Evolutionary conservation across 2,329 filamentous ascomycete species (phyloP), one percentile per base, ranked within the genome.

Genomic region (Colletotrichum abscissum): DNA sequence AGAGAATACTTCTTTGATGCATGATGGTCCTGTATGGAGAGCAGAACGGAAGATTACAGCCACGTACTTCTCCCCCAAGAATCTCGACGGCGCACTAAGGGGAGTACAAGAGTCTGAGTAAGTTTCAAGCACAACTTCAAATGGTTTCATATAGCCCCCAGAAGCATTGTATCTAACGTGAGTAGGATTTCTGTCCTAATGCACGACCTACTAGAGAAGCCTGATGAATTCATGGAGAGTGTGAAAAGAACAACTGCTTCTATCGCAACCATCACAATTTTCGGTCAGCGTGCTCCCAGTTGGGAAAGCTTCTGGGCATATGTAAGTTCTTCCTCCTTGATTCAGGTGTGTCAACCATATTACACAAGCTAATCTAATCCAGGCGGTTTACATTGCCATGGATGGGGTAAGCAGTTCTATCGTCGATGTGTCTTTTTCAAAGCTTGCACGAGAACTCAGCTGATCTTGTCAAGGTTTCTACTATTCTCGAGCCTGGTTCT

Each of bases 81-180:
- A 83, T 72, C 80, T 84, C 19, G 84, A 87, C 46, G 84, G 82
- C 59, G 70, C 84, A 8, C 83, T 89, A 73, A 67, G 84, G 3
- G 72, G 78, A 0, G 64, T 88, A 0, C 80, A 84, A 54, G 80
- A 89, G 68, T 87, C 87, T 0, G 88, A 90, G 76, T 83, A 83
- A 0, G 78, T 28, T 4, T 5, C 1, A 3, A 22, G 1, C 5
- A 55, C 52, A 19, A 46, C 8, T 55, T 6, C n/a, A 26, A 24
- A 26, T 24, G 22, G 4, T 22, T 11, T 3, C 3, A 26, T 2
- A 7, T 8, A 1, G 6, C 11, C 12, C 4, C 4, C 6, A 14
- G 5, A 5, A 12, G 3, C n/a, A 14, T 79, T 2, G 8, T 1
- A 22, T 11, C 49, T 68, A 11, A 63, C 26, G 2, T 6, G 16